Base-by-base conservation (phyloP, 2,329 filamentous ascomycete genomes). In the Neofusicoccum sp. region DNA sequence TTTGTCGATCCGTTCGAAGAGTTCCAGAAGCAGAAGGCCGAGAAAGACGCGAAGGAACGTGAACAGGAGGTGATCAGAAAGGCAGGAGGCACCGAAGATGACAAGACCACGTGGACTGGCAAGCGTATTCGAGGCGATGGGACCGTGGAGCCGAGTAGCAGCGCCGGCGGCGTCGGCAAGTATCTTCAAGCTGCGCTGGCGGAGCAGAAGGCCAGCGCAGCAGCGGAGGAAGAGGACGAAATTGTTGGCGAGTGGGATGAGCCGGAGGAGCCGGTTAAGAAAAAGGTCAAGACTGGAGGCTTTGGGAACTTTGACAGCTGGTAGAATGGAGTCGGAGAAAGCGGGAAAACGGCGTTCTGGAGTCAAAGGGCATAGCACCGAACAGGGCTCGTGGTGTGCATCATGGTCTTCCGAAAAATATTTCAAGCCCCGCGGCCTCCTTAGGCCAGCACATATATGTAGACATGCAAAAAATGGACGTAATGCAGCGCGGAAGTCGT, bases 221-320 rank as follows among this genome's bases (percentile, higher is more conserved):
- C 69, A 28, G 64, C 71, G 56, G 64, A 65, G 48, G 73, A 68
- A 56, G 81, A 83, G 20, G 84, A 87, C 62, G 84, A 88, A 65
- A 80, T 86, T 61, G 76, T 87, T 44, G 86, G 84, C 44, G 78
- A 84, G 30, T 60, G 48, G 56, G 48, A 54, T 20, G 49, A 58
- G 58, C 51, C 86, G 59, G 73, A 73, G 26, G 86, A 91, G 67
- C 91, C 90, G 16, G 84, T 82, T 3, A 87, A 85, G 75, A 98
- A 97, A 78, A 98, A 96, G 78, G 76, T 80, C 2, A 95, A 90
- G 71, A 82, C 79, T 1, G 85, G 86, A 11, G 92, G 91, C 0
- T 99, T 98, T 80, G 93, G 93, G 2, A 96, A 97, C 75, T 99
- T 99, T 74, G 93, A 96, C 76, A 84, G 80, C 38, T 99, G 95